A percentile compares a stretch with the other conserved stretches of the same genome.
phyloP scores from a whole-genome alignment of 495 filamentous ascomycete species.

The Podospora didyma region DNA sequence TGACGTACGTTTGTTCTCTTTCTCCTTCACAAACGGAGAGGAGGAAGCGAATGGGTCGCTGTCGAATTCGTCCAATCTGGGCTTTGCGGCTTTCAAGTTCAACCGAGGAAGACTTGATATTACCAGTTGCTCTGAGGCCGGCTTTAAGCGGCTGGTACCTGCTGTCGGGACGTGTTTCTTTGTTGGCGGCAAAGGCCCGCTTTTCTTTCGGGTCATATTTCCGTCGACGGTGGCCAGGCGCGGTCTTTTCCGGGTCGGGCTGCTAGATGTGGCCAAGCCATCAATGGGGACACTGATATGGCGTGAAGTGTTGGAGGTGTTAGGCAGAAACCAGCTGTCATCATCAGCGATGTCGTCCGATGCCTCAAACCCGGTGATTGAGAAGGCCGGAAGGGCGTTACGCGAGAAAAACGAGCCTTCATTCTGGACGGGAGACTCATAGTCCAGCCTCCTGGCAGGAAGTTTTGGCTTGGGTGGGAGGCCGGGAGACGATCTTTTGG shows the following conservation, averaged over 20 bases:
- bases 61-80: conserved; percentile 10
- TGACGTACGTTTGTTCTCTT: not conserved
- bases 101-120: conserved; percentile 17
- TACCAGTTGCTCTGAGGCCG: conserved; percentile 14
- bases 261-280: conserved; percentile 1
- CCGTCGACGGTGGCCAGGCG: conserved; percentile 17
- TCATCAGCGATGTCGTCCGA: too few relatives aligned
- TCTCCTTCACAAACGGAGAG: conserved; percentile 13
- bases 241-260: conserved; percentile 19
- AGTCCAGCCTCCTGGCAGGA: not conserved
- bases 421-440: too few relatives aligned
- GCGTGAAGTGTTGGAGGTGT: not conserved
- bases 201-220: not conserved
- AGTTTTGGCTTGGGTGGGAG: not conserved
- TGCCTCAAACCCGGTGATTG: too few relatives aligned
- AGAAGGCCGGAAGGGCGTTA: too few relatives aligned
- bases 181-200: not conserved
- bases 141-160: not conserved
- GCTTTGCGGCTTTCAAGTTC: not conserved
- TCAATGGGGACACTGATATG: conserved; percentile 33
- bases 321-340: not conserved
- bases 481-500: not conserved
- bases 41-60: conserved; percentile 17
- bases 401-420: too few relatives aligned
- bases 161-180: not conserved